Conservation (phyloP, 2,329 filamentous ascomycete genomes). For the Trichoderma harzianum region DNA sequence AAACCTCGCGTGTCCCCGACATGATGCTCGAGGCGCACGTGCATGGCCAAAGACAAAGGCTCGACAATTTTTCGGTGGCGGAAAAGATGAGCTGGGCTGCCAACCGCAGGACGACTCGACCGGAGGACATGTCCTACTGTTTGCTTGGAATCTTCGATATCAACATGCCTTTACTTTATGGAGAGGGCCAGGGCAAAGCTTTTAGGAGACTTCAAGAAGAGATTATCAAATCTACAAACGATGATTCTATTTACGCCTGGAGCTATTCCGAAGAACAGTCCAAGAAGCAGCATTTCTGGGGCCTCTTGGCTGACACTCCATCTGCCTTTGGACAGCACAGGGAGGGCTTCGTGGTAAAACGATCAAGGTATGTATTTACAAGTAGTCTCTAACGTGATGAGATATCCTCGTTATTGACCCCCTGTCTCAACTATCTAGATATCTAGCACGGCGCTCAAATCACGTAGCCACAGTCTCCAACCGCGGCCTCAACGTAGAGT, state of each 20-base stretch:
- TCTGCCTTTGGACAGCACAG: conserved; percentile 26
- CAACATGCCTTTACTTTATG: conserved; percentile 34
- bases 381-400: neutral
- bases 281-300: conserved; percentile 25
- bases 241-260: conserved; percentile 32
- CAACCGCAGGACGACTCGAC: conserved; percentile 27
- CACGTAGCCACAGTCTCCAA: conserved; percentile 24
- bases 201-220: conserved; percentile 30
- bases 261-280: conserved; percentile 19
- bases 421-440: conserved; percentile 19
- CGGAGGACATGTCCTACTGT: conserved; percentile 33
- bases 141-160: conserved; percentile 34
- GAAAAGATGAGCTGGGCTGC: conserved; percentile 33
- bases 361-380: conserved; percentile 23
- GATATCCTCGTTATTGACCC: accelerated
- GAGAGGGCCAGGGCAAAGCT: conserved; percentile 30
- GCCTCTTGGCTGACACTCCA: conserved; percentile 28
- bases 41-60: neutral
- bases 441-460: conserved; percentile 26
- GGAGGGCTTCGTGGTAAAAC: neutral
- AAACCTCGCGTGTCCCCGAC: conserved; percentile 22
- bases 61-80: conserved; percentile 24
- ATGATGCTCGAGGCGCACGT: conserved; percentile 21
- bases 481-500: conserved; percentile 27
- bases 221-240: conserved; percentile 29